phyloP scores from a whole-genome alignment of 148 eudicot genomes.

The Euryodendron excelsum region DNA sequence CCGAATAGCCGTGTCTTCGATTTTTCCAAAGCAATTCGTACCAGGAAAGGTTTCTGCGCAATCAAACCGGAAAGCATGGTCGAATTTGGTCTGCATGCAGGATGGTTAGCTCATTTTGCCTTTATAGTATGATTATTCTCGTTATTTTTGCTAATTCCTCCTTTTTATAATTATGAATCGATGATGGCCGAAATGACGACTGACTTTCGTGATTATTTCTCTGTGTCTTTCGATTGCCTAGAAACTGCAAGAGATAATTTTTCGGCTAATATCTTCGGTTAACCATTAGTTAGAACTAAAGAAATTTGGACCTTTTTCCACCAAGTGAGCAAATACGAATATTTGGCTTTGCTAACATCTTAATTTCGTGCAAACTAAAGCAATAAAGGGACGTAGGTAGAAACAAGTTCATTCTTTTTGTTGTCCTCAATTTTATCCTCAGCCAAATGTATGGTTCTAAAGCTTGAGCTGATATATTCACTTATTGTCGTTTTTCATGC shows the following conservation, averaged over 20 bases:
- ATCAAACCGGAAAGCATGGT: slow-evolving; percentile 12
- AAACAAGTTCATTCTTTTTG: background rate
- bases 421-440: slow-evolving; percentile 2
- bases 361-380: background rate
- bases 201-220: background rate
- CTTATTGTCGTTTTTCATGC: background rate
- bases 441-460: background rate
- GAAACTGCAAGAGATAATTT: background rate
- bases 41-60: slow-evolving; percentile 27
- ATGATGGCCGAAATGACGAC: background rate
- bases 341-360: background rate
- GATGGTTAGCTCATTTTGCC: slow-evolving; percentile 45
- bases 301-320: background rate
- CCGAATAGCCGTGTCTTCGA: slow-evolving; percentile 28
- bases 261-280: background rate
- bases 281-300: background rate
- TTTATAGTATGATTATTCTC: background rate
- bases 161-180: background rate
- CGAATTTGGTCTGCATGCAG: slow-evolving; percentile 45
- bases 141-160: background rate
- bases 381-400: background rate
- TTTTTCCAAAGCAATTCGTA: slow-evolving; percentile 19
- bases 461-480: background rate
- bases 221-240: background rate
- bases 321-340: background rate